phyloP scores from a whole-genome alignment of 441 rosid genomes.

The Brassica balearica region DNA sequence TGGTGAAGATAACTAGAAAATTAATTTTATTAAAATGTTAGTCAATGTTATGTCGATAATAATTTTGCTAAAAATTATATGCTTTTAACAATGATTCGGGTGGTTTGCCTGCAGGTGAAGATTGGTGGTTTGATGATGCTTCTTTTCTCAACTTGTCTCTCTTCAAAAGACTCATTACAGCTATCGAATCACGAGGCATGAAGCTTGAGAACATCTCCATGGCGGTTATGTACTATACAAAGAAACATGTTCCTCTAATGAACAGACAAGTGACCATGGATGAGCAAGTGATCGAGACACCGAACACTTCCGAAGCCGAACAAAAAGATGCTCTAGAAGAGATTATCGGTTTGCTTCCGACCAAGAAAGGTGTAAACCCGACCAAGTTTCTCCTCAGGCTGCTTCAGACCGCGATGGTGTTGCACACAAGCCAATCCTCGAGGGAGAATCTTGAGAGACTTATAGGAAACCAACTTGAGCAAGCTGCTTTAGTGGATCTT shows the following conservation, averaged over 20 bases:
- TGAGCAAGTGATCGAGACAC: conserved; percentile 37
- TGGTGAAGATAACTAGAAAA: background rate
- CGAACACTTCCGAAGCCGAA: conserved; percentile 48
- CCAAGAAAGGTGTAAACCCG: conserved; percentile 58
- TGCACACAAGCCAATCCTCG: conserved; percentile 57
- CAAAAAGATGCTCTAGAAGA: conserved; percentile 59
- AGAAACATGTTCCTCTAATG: conserved; percentile 63
- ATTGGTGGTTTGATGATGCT: conserved; percentile 73
- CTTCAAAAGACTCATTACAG: conserved; percentile 56
- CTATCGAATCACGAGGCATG: conserved; percentile 56
- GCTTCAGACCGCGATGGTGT: conserved; percentile 60
- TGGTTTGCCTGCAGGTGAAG: conserved; percentile 47
- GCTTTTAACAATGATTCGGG: background rate
- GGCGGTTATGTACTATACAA: conserved; percentile 59
- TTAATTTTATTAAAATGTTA: background rate
- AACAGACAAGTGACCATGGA: conserved; percentile 46
- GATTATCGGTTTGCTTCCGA: conserved; percentile 62
- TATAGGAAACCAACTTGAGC: conserved; percentile 61
- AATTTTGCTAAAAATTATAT: background rate
- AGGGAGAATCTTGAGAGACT: conserved; percentile 61
- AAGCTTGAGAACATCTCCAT: conserved; percentile 58
- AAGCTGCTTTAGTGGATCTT: conserved; percentile 66
- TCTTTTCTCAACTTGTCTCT: conserved; percentile 56
- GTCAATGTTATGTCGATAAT: background rate
- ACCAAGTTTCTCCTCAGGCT: conserved; percentile 68